These are phyloP conservation scores for Schwanniomyces pseudopolymorphus DNA, from an alignment of 805 yeast species.

Conservation along the genomic window DNA sequence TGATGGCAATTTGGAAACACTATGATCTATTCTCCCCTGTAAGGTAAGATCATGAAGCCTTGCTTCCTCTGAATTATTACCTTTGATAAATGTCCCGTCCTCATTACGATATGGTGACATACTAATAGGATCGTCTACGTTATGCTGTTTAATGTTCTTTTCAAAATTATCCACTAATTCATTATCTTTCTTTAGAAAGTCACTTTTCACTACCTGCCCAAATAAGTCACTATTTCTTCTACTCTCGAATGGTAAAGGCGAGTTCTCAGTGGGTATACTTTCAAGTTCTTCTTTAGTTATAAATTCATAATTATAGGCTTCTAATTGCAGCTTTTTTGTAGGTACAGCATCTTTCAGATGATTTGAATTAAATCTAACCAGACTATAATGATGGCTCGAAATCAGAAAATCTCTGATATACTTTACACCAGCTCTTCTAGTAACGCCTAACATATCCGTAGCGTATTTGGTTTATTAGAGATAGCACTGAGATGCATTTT, in stretches of 20 bases:
- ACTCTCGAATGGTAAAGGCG: constrained; percentile 16
- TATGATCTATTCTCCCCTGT: constrained; percentile 52
- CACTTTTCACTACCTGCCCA: constrained; percentile 24
- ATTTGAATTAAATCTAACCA: neutral
- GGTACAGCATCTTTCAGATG: neutral
- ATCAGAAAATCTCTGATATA: neutral
- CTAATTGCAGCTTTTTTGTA: neutral
- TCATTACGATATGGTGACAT: constrained; percentile 35
- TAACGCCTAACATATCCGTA: neutral
- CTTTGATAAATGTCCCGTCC: constrained; percentile 44
- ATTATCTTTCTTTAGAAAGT: constrained; percentile 10
- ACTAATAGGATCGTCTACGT: constrained; percentile 2
- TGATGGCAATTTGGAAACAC: constrained; percentile 55
- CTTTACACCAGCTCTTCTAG: neutral
- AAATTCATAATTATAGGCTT: constrained; percentile 3
- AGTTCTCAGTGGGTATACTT: neutral
- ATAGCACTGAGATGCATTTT: neutral
- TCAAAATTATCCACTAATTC: constrained; percentile 6
- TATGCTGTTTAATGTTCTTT: constrained; percentile 1
- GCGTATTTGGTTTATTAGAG: neutral
- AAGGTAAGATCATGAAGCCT: constrained; percentile 60
- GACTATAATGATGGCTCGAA: neutral
- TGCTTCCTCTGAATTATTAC: constrained; percentile 47
- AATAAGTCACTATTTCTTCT: constrained; percentile 22
- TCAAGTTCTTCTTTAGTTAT: neutral